Base-by-base conservation (phyloP, 2,329 filamentous ascomycete genomes). In the Dactylonectria estremocensis region DNA sequence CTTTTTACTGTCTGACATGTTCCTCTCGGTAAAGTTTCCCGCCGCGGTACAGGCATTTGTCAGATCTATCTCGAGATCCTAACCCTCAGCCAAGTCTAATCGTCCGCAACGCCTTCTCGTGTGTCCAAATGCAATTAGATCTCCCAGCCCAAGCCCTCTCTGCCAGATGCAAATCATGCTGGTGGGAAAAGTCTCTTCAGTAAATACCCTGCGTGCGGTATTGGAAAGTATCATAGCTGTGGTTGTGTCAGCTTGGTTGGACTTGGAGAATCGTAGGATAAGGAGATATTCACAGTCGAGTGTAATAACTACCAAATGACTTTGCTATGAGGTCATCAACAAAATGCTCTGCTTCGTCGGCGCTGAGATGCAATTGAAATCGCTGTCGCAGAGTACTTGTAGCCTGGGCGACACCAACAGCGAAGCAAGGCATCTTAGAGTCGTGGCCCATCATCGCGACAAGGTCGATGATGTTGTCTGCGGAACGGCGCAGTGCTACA, bases 171-270 rank as follows among this genome's bases (percentile, higher is more conserved):
- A 48, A 46, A 33, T 40, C 37, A 37, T 59, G 52, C 46, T 24
- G 58, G 52, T 18, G 24, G 58, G 62, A 24, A 55, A 13, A 50
- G 24, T 61, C 52, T 55, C 60, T 71, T 88, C 22, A 95, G 81
- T 95, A 95, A 81, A 95, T 95, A 73, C 93, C 93, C 82, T 95
- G 93, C 40, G 93, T 95, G 77, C 93, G 90, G 83, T 95, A 95
- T 84, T 95, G 93, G 84, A 95, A 95, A 69, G 92, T 94, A 81
- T 95, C 92, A 77, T 95, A 94, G 81, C 92, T 94, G 48, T n/a
- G 3, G 14, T 37, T 7, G 16, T 2, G 68, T 74, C 37, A 73
- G 69, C 56, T 43, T 9, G 13, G n/a, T 2, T 13, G 14, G 16
- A n/a, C 14, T 37, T 45, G 20, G 13, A 43, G 11, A 8, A 11